Evolutionary conservation across 805 yeast genomes (phyloP).

Genomic region (Pichia nanzhaoensis): DNA sequence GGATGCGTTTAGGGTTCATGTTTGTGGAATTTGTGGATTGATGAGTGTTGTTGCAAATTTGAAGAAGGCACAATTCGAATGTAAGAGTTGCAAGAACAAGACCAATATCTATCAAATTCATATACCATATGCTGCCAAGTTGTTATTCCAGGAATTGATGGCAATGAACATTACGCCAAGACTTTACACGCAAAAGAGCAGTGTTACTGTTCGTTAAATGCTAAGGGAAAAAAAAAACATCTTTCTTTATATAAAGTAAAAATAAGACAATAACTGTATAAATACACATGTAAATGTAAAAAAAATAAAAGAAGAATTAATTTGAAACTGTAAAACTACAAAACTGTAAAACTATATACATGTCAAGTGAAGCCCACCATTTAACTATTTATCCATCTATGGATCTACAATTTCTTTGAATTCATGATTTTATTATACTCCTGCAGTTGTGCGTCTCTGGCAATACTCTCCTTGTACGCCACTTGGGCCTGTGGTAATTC

Average conservation of each 20-base stretch:
- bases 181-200: constrained; percentile 72
- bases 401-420: constrained; percentile 18
- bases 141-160: constrained; percentile 97
- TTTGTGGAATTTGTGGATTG: constrained; percentile 97
- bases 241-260: not conserved
- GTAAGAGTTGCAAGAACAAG: constrained; percentile 97
- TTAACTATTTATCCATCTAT: too few relatives aligned
- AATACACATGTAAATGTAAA: not conserved
- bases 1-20: constrained; percentile 96
- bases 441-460: constrained; percentile 21
- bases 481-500: constrained; percentile 50
- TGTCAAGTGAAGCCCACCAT: not conserved
- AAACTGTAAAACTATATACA: not conserved
- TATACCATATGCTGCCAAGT: constrained; percentile 97
- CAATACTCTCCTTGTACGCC: constrained; percentile 34
- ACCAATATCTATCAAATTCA: constrained; percentile 96
- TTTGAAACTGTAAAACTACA: not conserved
- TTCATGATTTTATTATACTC: constrained; percentile 25
- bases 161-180: constrained; percentile 99
- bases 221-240: too few relatives aligned
- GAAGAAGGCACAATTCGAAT: constrained; percentile 96
- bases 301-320: not conserved
- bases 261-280: not conserved
- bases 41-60: constrained; percentile 97
- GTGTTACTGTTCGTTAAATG: constrained; percentile 27